Conservation (phyloP, 192 early-diverging fungal genomes). For the Pilaira anomala region DNA sequence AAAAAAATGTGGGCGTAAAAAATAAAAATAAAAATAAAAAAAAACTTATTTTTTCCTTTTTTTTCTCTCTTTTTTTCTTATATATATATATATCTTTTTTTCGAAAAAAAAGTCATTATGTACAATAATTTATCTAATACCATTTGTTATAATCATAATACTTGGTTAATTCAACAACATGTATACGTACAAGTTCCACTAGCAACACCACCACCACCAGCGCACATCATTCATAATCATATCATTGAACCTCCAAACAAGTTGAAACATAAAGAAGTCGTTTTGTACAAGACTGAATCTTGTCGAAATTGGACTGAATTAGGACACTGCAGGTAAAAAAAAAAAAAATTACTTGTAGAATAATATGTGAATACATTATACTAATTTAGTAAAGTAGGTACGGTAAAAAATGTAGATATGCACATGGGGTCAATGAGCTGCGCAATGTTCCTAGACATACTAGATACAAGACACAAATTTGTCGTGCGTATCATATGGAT, state of each 20-base stretch:
- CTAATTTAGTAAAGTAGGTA: slow-evolving; percentile 55
- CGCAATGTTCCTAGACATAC: slow-evolving; percentile 80
- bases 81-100: too few species aligned
- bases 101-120: too few species aligned
- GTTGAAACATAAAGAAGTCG: slow-evolving; percentile 35
- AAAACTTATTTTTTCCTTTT: too few species aligned
- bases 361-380: not conserved
- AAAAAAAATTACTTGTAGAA: not conserved
- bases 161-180: too few species aligned
- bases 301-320: slow-evolving; percentile 49
- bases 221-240: too few species aligned
- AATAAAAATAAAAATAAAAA: too few species aligned
- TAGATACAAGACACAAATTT: slow-evolving; percentile 94
- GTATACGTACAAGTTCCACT: too few species aligned
- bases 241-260: not conserved
- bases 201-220: too few species aligned
- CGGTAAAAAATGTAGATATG: slow-evolving; percentile 92
- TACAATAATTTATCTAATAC: too few species aligned
- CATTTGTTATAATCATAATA: too few species aligned
- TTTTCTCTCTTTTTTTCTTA: too few species aligned
- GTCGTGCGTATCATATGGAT: slow-evolving; percentile 83
- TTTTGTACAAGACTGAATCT: slow-evolving; percentile 46
- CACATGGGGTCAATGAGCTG: slow-evolving; percentile 79
- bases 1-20: too few species aligned
- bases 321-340: slow-evolving; percentile 39